A percentile compares a stretch with the other conserved stretches of the same genome.
phyloP scores from a whole-genome alignment of 179 eudicot genomes.

The Pouteria campechiana region DNA sequence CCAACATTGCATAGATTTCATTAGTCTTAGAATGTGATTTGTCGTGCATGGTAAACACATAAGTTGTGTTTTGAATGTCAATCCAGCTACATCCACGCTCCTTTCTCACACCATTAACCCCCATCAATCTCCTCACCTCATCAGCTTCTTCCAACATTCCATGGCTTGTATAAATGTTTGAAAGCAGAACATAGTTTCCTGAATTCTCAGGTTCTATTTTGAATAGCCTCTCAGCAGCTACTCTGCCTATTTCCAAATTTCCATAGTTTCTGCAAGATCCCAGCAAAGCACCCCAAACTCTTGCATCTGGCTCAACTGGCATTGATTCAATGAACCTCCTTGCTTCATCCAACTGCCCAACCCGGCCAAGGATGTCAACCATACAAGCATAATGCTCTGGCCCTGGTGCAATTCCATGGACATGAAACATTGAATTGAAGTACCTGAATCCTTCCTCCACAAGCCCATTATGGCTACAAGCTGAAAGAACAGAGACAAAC shows the following conservation, averaged over 20 bases:
- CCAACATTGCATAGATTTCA: constrained; percentile 19
- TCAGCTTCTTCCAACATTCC: constrained; percentile 24
- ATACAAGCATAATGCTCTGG: constrained; percentile 32
- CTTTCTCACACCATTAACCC: constrained; percentile 20
- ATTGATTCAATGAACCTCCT: constrained; percentile 26
- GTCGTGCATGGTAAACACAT: constrained; percentile 22
- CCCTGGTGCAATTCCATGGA: constrained; percentile 17
- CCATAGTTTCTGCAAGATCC: constrained; percentile 30
- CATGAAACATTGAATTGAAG: constrained; percentile 19
- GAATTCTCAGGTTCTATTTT: constrained; percentile 34
- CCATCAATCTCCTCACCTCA: constrained; percentile 33
- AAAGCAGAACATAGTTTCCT: constrained; percentile 35
- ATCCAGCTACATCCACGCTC: constrained; percentile 43
- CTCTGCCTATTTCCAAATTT: constrained; percentile 23
- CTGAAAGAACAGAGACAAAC: constrained; percentile 31
- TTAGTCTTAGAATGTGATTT: constrained; percentile 18
- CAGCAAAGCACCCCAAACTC: constrained; percentile 38
- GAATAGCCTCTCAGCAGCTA: constrained; percentile 31
- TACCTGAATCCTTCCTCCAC: constrained; percentile 35
- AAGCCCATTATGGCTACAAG: constrained; percentile 36
- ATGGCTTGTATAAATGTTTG: constrained; percentile 17
- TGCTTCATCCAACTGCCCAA: constrained; percentile 33
- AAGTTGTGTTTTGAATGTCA: constrained; percentile 23
- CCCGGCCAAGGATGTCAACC: constrained; percentile 43
- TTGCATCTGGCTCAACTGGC: constrained; percentile 25